Evolutionary conservation across 345 rosid species (phyloP), one percentile per base, ranked within the genome.

Genomic region (Euphorbia tirucalli): DNA sequence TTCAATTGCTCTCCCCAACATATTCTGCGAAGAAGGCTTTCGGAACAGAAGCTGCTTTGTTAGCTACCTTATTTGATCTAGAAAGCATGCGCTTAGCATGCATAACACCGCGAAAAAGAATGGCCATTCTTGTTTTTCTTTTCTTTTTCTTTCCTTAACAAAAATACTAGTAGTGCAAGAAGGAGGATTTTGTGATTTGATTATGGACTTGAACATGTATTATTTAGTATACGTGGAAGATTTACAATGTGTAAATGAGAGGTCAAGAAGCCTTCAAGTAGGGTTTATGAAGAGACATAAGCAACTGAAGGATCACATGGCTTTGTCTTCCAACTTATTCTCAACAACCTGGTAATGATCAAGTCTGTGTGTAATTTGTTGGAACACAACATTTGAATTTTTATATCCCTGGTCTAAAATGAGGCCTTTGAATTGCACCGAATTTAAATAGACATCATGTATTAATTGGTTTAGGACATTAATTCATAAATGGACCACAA

Each of bases 221-320:
- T n/a, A n/a, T n/a, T n/a, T n/a, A n/a, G n/a, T n/a, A n/a, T n/a
- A n/a, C n/a, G n/a, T n/a, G n/a, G n/a, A n/a, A n/a, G n/a, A n/a
- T n/a, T n/a, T n/a, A n/a, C 31, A 32, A 59, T 15, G 9, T 28
- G 7, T 13, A 9, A 24, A 68, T 43, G 60, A 35, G 79, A 27
- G 75, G 71, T 30, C 48, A 11, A 37, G 59, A 74, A 27, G 76
- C 35, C 61, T 41, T 31, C 3, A 22, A 59, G 59, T 68, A 52
- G 74, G 72, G 69, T 55, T 74, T 52, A n/a, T n/a, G n/a, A n/a
- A n/a, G n/a, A n/a, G n/a, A n/a, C n/a, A n/a, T n/a, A n/a, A 22
- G 66, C 69, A 67, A n/a, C 16, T 57, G 80, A 64, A 71, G 49
- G n/a, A 66, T 73, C 85, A 76, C 80, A 82, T 76, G 85, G 66